Evolutionary conservation across 345 rosid genomes (phyloP), one percentile per base, ranked within the genome.

Genomic region (Barbarea vulgaris): DNA sequence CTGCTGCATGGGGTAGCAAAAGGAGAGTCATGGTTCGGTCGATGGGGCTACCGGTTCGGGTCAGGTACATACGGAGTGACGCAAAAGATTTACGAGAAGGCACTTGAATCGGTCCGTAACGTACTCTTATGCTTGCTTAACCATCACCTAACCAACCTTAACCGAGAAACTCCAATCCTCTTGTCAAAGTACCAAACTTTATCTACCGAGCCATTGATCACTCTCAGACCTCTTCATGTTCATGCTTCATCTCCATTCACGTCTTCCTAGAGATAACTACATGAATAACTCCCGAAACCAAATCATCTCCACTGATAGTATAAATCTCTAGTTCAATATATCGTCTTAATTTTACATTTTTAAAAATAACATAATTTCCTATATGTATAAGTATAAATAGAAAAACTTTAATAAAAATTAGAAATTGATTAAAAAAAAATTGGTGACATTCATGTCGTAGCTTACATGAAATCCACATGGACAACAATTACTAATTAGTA

Each of bases 41-140:
- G 79, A 0, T 94, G 97, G 99, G 97, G 96, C 9, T 94, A 91
- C 84, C 83, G 75, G 56, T 91, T 88, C 24, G 88, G 86, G 42
- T 81, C 89, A 31, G 97, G 97, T 8, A 87, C 86, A 80, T 91
- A 80, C 33, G 97, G 96, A 5, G 84, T 94, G 14, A 88, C 87
- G 53, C 82, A 80, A 61, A 83, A 88, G 11, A 83, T 80, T 63
- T 92, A 91, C 76, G 86, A 78, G 47, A 86, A 87, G 79, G 98
- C 98, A 57, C 76, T 90, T 5, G 92, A 87, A 77, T 85, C 97
- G 1, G 74, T 94, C 5, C 91, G 80, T 47, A 82, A 76, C 77
- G 79, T 86, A 67, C 93, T 95, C 10, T 64, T 90, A 19, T 80
- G 87, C 74, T 76, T 87, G 52, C 83, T 91, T 42, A 80, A 72